These are phyloP conservation scores for Acaromyces ingoldii DNA, from an alignment of 1,284 basidiomycete species.

Conservation along the genomic window DNA sequence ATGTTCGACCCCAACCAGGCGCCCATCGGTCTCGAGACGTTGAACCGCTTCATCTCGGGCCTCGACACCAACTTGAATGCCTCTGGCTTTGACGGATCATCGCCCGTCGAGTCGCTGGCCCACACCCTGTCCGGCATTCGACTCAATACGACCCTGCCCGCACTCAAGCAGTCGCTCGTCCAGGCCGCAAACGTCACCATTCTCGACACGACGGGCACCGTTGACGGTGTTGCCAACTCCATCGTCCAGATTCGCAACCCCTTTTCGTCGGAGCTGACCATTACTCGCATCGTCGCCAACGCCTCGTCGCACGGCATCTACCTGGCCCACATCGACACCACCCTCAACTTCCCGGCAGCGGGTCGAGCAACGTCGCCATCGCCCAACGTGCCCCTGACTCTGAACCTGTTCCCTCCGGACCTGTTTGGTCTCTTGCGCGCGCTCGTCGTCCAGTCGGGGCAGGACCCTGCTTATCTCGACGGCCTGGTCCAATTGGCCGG, in stretches of 20 bases:
- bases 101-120: slow-evolving; percentile 60
- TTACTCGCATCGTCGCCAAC: slow-evolving; percentile 64
- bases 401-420: slow-evolving; percentile 68
- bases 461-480: slow-evolving; percentile 64
- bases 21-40: slow-evolving; percentile 62
- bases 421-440: slow-evolving; percentile 68
- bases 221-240: slow-evolving; percentile 65
- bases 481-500: slow-evolving; percentile 66
- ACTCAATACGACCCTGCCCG: slow-evolving; percentile 63
- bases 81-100: slow-evolving; percentile 62
- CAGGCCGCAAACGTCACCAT: slow-evolving; percentile 60
- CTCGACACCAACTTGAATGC: slow-evolving; percentile 45
- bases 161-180: slow-evolving; percentile 61
- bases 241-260: slow-evolving; percentile 66
- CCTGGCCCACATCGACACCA: slow-evolving; percentile 63
- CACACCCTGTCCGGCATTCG: slow-evolving; percentile 64
- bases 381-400: slow-evolving; percentile 61
- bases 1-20: slow-evolving; percentile 61
- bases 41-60: slow-evolving; percentile 66
- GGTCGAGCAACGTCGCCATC: slow-evolving; percentile 62
- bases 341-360: slow-evolving; percentile 58
- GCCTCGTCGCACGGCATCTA: slow-evolving; percentile 64
- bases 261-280: slow-evolving; percentile 62
- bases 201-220: slow-evolving; percentile 63
- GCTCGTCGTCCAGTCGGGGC: slow-evolving; percentile 63